Evolutionary conservation across 208 protist species (phyloP).

Genomic region (Acanthamoeba castellanii): DNA sequence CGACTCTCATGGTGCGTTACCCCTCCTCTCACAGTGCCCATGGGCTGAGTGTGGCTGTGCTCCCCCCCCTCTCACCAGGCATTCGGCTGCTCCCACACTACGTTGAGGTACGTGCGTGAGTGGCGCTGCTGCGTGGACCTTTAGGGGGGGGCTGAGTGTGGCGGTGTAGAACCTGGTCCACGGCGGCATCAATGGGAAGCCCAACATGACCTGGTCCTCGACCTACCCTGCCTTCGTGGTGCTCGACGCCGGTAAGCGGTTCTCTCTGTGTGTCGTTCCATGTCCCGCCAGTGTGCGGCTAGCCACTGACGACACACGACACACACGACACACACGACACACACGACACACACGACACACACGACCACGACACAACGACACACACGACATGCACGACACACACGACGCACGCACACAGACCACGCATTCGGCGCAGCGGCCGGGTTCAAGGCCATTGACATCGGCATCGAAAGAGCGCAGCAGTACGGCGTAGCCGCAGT

Average conservation of each 20-base stretch:
- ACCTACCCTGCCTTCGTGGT: conserved; percentile 38
- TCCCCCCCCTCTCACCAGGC: neutral
- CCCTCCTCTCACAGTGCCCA: neutral
- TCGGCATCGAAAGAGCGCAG: conserved; percentile 29
- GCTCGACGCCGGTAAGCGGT: conserved; percentile 3
- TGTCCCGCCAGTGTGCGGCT: neutral
- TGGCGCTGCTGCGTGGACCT: neutral
- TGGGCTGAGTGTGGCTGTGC: neutral
- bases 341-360: too few species aligned
- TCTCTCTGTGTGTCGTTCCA: neutral
- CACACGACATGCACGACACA: too few species aligned
- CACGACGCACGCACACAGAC: neutral
- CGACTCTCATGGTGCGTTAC: neutral
- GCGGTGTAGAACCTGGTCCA: neutral
- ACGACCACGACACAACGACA: too few species aligned
- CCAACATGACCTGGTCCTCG: conserved; percentile 17
- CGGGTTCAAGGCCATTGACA: conserved; percentile 28
- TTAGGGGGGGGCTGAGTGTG: neutral
- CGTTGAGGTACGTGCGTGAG: neutral
- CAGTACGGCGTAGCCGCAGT: conserved; percentile 11
- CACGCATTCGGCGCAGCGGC: conserved; percentile 14
- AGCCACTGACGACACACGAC: too few species aligned
- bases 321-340: too few species aligned
- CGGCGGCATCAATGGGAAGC: conserved; percentile 3
- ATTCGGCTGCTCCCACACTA: conserved; percentile 32